phyloP scores from a whole-genome alignment of 495 filamentous ascomycete species.

The Neurospora sp. region DNA sequence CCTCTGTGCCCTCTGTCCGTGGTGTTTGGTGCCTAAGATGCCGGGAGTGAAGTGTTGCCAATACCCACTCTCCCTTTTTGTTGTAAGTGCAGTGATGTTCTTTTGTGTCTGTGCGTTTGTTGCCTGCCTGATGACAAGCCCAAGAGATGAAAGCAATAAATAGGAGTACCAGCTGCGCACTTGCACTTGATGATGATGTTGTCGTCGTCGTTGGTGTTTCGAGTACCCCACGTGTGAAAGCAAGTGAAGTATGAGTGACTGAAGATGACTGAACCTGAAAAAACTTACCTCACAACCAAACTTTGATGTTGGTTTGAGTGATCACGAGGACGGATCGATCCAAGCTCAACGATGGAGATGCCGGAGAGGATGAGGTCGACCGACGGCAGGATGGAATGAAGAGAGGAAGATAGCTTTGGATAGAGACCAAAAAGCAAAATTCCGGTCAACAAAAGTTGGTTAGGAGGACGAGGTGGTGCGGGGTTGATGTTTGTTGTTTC shows the following conservation, averaged over 20 bases:
- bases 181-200: not conserved
- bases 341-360: not conserved
- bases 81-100: not conserved
- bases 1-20: not conserved
- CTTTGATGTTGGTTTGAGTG: not conserved
- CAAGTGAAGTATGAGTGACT: not conserved
- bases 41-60: not conserved
- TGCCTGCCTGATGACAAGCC: not conserved
- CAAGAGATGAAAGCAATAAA: not conserved
- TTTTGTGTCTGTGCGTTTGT: not conserved
- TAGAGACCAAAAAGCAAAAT: conserved; percentile 10
- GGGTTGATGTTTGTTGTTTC: not conserved
- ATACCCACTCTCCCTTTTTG: not conserved
- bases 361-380: not conserved
- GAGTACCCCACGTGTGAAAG: not conserved
- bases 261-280: not conserved
- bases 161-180: not conserved
- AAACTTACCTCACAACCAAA: not conserved
- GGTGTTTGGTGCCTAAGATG: not conserved
- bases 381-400: not conserved
- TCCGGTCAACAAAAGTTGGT: conserved; percentile 2
- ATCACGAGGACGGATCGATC: not conserved
- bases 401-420: not conserved
- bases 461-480: not conserved
- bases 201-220: not conserved